These are phyloP conservation scores for Globisporangium camurandrum DNA, from an alignment of 352 stramenopile genomes.

Conservation along the genomic window DNA sequence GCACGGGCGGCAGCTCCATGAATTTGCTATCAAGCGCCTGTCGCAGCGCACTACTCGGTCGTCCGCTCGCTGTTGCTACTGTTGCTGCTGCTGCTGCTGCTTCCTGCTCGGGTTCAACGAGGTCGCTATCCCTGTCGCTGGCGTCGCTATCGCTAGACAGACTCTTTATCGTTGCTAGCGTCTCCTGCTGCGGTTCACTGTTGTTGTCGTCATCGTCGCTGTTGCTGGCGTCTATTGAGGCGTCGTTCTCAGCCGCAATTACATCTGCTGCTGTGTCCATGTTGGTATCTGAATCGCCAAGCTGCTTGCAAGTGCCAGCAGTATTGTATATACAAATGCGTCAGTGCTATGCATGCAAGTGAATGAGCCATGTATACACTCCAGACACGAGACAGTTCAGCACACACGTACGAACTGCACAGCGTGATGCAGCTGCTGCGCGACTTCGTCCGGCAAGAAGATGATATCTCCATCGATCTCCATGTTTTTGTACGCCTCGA, in stretches of 20 bases:
- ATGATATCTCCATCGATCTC: constrained; percentile 78
- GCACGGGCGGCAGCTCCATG: constrained; percentile 32
- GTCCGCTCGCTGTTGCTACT: constrained; percentile 9
- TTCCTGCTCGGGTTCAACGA: constrained; percentile 18
- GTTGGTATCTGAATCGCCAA: background rate
- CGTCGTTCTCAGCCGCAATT: background rate
- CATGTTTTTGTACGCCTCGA: constrained; percentile 81
- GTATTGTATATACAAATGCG: background rate
- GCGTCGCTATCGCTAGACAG: too few species aligned
- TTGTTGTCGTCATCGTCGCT: background rate
- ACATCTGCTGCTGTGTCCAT: background rate
- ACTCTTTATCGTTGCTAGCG: too few species aligned
- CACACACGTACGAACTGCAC: constrained; percentile 37
- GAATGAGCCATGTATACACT: background rate
- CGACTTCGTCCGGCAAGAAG: constrained; percentile 60
- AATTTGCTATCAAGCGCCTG: constrained; percentile 27
- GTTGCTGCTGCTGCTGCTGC: constrained; percentile 6
- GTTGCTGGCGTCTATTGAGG: background rate
- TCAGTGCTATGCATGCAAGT: too few species aligned
- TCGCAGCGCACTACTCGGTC: constrained; percentile 12
- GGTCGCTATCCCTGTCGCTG: constrained; percentile 17
- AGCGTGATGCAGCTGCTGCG: constrained; percentile 53
- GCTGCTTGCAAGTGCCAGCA: background rate
- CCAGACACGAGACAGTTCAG: background rate
- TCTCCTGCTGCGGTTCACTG: constrained; percentile 10